Evolutionary conservation across 192 early-diverging fungal genomes (phyloP), one percentile per base, ranked within the genome.

Genomic region (Mortierella antarctica): DNA sequence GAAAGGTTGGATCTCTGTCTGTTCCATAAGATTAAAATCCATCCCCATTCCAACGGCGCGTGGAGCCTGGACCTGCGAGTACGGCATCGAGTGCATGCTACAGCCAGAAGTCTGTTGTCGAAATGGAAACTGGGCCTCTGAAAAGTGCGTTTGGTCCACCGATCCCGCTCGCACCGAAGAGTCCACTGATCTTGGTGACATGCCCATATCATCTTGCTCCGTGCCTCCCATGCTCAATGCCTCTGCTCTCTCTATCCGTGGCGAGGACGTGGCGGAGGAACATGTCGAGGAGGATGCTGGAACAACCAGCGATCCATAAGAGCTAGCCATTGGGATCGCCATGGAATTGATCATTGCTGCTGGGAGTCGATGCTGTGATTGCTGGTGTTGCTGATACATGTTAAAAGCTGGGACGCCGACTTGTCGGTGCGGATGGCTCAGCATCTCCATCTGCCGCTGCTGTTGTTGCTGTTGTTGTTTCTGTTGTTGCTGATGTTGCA

Each of bases 221-320:
- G 57, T 47, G 2, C 8, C 54, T 6, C 45, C 44, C 5, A 42
- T 18, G 11, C 45, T 46, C 49, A 71, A 51, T 5, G 69, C n/a
- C 14, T 71, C 60, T 1, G 58, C 65, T 55, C 53, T 66, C 14
- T 58, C 13, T 7, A 23, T 54, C 7, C 46, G 59, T 23, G 77
- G 77, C 5, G 77, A 80, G 1, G 69, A 68, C 2, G 57, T 39
- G 1, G 59, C 57, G 0, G 77, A 80, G 13, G 77, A 72, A 10
- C 53, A 51, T 14, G 77, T 58, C 6, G 75, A 70, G 2, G 69
- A 72, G 4, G 77, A 80, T 14, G 77, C 77, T 20, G 77, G 77
- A 8, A 80, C 77, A 9, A 72, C 65, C 45, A 80, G 59, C 5
- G 77, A 80, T n/a, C 70, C 70, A 64, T 72, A 80, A 5, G 67